These are phyloP conservation scores for Hibiscus mutabilis DNA, from an alignment of 345 rosid genomes.

Conservation along the genomic window DNA sequence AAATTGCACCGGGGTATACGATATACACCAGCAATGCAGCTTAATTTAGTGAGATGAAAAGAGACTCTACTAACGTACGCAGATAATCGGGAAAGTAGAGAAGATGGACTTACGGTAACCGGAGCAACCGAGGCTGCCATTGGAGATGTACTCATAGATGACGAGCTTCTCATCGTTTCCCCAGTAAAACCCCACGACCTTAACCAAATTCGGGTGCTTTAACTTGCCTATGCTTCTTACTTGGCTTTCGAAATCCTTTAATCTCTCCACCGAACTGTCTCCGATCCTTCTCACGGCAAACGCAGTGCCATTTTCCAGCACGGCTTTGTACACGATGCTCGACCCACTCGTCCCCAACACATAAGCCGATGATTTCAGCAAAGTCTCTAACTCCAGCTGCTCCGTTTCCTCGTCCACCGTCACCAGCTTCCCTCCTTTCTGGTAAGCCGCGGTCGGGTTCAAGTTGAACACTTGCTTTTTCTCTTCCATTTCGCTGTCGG, in stretches of 20 bases:
- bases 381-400: constrained; percentile 55
- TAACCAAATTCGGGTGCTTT: constrained; percentile 69
- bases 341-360: constrained; percentile 54
- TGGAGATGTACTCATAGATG: constrained; percentile 60
- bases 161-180: constrained; percentile 82
- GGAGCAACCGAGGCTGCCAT: constrained; percentile 62
- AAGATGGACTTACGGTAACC: constrained; percentile 39
- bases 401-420: constrained; percentile 68
- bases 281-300: constrained; percentile 88
- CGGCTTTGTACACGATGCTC: constrained; percentile 84
- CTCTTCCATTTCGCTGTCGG: constrained; percentile 47
- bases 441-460: constrained; percentile 11
- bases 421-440: constrained; percentile 40
- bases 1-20: not conserved
- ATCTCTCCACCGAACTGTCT: constrained; percentile 41
- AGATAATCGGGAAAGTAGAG: not conserved
- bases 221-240: constrained; percentile 56
- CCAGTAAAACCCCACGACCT: constrained; percentile 78
- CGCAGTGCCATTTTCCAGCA: constrained; percentile 54
- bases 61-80: constrained; percentile 7
- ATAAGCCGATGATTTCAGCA: constrained; percentile 82
- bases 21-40: not conserved
- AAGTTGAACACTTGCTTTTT: constrained; percentile 9
- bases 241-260: constrained; percentile 69
- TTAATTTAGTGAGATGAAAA: constrained; percentile 4